These are phyloP conservation scores for Taphrina deformans DNA, from an alignment of 1,139 yeast genomes.

Conservation along the genomic window DNA sequence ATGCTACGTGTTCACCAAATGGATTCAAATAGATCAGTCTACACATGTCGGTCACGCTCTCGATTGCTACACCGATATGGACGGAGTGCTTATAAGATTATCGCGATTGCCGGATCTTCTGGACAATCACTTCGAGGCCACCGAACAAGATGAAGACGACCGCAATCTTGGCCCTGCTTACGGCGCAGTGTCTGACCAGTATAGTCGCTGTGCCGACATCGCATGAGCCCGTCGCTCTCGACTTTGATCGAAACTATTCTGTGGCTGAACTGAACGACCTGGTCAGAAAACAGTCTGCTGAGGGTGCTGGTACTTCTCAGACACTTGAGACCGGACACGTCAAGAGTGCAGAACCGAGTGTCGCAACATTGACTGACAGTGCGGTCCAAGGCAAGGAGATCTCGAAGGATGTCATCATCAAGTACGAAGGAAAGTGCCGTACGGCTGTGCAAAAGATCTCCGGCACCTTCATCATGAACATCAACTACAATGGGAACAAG, in stretches of 20 bases:
- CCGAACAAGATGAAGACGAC: background rate
- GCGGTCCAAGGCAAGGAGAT: too few relatives aligned
- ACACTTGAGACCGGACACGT: too few relatives aligned
- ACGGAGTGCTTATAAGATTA: background rate
- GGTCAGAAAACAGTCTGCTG: background rate
- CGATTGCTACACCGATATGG: background rate
- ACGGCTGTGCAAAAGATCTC: background rate
- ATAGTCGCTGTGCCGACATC: background rate
- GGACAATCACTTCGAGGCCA: background rate
- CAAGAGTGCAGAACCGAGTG: too few relatives aligned
- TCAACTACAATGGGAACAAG: background rate
- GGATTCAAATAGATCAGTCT: background rate
- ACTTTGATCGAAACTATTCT: background rate
- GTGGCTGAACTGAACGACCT: background rate
- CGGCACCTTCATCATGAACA: background rate
- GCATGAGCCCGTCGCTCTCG: background rate
- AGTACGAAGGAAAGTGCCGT: background rate
- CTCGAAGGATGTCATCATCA: background rate
- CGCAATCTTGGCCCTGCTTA: background rate
- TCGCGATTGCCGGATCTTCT: background rate
- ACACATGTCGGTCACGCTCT: background rate
- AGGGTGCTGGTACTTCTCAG: too few relatives aligned
- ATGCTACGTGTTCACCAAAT: background rate
- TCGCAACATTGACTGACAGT: too few relatives aligned
- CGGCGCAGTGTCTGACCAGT: background rate